These are phyloP conservation scores for Kwoniella newhampshirensis DNA, from an alignment of 768 basidiomycete species.

Conservation along the genomic window DNA sequence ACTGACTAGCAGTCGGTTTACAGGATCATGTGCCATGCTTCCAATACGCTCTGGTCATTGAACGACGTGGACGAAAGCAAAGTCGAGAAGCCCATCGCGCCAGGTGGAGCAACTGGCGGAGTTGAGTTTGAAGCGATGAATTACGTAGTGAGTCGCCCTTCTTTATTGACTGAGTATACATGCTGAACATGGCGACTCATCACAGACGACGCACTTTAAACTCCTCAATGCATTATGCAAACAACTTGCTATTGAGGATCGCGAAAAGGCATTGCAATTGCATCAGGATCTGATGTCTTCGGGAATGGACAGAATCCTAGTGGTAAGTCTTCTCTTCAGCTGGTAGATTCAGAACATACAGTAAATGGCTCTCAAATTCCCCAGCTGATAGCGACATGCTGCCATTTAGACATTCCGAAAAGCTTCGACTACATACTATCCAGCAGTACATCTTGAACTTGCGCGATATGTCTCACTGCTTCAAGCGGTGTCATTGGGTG, in stretches of 20 bases:
- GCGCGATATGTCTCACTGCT: constrained; percentile 78
- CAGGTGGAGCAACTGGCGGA: constrained; percentile 97
- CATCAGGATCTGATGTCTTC: constrained; percentile 85
- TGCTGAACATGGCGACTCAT: background rate
- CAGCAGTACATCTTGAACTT: constrained; percentile 88
- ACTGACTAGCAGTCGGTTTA: background rate
- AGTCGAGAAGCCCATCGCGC: constrained; percentile 76
- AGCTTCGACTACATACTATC: constrained; percentile 91
- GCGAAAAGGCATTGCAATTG: constrained; percentile 67
- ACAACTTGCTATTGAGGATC: constrained; percentile 64
- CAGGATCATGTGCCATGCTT: constrained; percentile 75
- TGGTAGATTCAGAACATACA: too few species aligned
- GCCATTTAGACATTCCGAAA: constrained; percentile 80
- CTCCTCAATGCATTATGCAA: constrained; percentile 78
- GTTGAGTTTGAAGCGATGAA: constrained; percentile 97
- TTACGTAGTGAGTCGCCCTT: constrained; percentile 70
- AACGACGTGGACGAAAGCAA: constrained; percentile 76
- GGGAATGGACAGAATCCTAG: constrained; percentile 83
- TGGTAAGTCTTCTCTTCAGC: constrained; percentile 60
- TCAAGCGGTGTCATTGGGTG: constrained; percentile 61
- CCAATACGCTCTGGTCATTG: constrained; percentile 86
- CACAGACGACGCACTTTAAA: constrained; percentile 80
- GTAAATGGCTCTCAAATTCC: background rate
- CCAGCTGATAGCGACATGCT: too few species aligned
- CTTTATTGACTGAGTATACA: background rate